These are phyloP conservation scores for Saturnispora hagleri DNA, from an alignment of 805 yeast species.

Conservation along the genomic window DNA sequence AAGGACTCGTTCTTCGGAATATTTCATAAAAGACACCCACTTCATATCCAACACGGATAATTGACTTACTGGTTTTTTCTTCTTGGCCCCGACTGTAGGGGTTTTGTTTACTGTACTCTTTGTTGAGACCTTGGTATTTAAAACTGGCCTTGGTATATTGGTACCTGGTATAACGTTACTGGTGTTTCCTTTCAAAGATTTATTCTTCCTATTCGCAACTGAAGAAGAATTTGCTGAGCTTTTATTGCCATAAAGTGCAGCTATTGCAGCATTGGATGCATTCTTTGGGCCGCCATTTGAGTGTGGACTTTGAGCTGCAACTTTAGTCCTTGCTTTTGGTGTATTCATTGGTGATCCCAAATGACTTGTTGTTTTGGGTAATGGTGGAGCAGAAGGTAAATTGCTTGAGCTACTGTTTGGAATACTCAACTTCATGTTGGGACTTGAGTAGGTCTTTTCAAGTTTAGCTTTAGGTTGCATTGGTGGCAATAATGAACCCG, in stretches of 20 bases:
- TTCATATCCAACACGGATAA: constrained; percentile 46
- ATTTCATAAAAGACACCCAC: constrained; percentile 46
- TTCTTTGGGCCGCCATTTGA: not conserved
- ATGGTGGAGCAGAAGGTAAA: not conserved
- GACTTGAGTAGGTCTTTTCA: not conserved
- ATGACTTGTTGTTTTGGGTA: not conserved
- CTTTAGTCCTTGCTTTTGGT: not conserved
- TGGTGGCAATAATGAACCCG: constrained; percentile 1
- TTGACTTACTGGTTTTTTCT: constrained; percentile 32
- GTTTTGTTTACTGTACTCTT: not conserved
- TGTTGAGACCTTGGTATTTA: constrained; percentile 29
- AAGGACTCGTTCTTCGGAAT: constrained; percentile 51
- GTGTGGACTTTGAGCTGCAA: not conserved
- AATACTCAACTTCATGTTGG: not conserved
- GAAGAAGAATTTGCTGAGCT: not conserved
- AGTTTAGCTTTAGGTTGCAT: not conserved
- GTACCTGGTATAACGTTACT: constrained; percentile 43
- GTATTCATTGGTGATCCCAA: not conserved
- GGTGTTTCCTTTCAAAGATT: not conserved
- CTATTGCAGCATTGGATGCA: constrained; percentile 6
- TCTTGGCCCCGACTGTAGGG: not conserved
- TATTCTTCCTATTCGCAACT: not conserved
- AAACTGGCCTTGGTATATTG: constrained; percentile 43
- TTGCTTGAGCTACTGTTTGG: not conserved
- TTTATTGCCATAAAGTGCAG: constrained; percentile 6